phyloP scores from a whole-genome alignment of 257 asterid species.

The Solanum ossicruentum region DNA sequence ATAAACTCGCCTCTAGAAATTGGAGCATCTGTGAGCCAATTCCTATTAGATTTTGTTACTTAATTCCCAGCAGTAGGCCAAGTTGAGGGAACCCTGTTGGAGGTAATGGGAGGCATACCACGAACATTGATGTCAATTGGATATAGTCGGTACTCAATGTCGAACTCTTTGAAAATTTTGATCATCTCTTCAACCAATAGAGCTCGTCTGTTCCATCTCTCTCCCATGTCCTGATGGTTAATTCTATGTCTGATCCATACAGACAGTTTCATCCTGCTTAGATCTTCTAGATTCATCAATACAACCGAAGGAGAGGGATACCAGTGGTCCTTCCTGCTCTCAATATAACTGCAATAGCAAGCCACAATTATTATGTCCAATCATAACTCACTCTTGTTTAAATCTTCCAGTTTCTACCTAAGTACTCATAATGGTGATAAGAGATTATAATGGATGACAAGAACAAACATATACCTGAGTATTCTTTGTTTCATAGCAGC shows the following conservation, averaged over 20 bases:
- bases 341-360: slow-evolving; percentile 18
- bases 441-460: neutral
- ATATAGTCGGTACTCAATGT: slow-evolving; percentile 62
- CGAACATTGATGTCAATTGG: slow-evolving; percentile 61
- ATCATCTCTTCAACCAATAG: slow-evolving; percentile 55
- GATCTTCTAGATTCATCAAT: slow-evolving; percentile 41
- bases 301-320: slow-evolving; percentile 49
- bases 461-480: slow-evolving; percentile 15
- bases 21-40: neutral
- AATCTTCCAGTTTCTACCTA: neutral
- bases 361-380: neutral
- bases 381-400: neutral
- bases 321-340: slow-evolving; percentile 74
- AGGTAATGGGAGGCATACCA: slow-evolving; percentile 41
- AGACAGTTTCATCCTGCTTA: slow-evolving; percentile 35
- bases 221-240: slow-evolving; percentile 78
- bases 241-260: slow-evolving; percentile 81
- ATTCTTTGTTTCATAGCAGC: slow-evolving; percentile 41
- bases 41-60: neutral
- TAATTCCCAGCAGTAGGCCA: slow-evolving; percentile 22
- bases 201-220: slow-evolving; percentile 59
- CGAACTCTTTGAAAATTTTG: slow-evolving; percentile 60
- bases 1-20: neutral
- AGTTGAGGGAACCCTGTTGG: slow-evolving; percentile 36
- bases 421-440: neutral